Conservation (phyloP, 768 basidiomycete species). For the Xerocomellus intermedius region DNA sequence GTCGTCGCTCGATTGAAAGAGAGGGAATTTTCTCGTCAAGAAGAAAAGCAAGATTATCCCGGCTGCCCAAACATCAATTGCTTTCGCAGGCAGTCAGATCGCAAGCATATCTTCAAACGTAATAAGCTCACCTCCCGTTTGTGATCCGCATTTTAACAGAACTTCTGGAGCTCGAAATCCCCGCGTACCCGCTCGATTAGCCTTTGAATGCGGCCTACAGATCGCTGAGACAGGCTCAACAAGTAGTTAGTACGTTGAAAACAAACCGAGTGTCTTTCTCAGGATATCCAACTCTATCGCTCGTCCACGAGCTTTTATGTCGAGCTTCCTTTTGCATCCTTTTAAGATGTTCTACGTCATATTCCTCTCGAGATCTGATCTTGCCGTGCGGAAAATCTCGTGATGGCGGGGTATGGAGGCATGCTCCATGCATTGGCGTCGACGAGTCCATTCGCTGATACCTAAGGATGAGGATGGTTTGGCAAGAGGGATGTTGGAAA, state of each 20-base stretch:
- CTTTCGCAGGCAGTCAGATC: constrained; percentile 41
- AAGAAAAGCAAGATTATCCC: constrained; percentile 93
- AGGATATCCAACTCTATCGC: constrained; percentile 76
- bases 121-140: constrained; percentile 75
- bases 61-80: constrained; percentile 95
- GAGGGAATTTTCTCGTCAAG: constrained; percentile 86
- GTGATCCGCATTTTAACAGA: constrained; percentile 88
- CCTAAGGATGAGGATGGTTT: constrained; percentile 4
- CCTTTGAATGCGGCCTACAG: constrained; percentile 75
- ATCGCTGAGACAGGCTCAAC: neutral
- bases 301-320: constrained; percentile 46
- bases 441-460: constrained; percentile 54
- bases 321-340: constrained; percentile 61
- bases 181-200: constrained; percentile 94
- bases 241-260: neutral
- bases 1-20: constrained; percentile 93
- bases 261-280: constrained; percentile 70
- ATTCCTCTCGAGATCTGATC: constrained; percentile 42
- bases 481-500: constrained; percentile 3
- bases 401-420: constrained; percentile 75
- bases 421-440: constrained; percentile 49
- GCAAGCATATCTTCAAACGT: neutral
- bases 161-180: constrained; percentile 98
- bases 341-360: constrained; percentile 50
- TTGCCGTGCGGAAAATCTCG: constrained; percentile 68